Conservation (phyloP, 2,329 filamentous ascomycete species). For the Diaporthe sp. region DNA sequence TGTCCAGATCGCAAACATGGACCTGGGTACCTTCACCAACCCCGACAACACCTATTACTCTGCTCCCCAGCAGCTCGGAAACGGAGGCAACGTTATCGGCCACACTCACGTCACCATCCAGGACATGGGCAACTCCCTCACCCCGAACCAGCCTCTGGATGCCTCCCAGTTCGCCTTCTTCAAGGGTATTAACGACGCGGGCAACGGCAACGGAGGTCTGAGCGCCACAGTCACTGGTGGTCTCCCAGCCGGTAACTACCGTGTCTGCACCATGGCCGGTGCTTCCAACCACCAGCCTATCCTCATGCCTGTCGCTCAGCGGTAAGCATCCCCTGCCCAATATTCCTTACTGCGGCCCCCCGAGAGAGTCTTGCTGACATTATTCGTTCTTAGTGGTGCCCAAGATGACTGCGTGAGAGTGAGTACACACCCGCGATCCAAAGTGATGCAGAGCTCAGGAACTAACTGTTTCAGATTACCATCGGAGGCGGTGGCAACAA, state of each 20-base stretch:
- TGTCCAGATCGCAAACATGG: slow-evolving; percentile 67
- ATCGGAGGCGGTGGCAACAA: slow-evolving; percentile 40
- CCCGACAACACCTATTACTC: slow-evolving; percentile 72
- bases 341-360: not conserved
- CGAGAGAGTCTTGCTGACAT: not conserved
- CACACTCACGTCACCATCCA: slow-evolving; percentile 74
- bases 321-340: slow-evolving; percentile 1
- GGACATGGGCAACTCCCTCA: slow-evolving; percentile 64
- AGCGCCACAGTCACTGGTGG: slow-evolving; percentile 68
- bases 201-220: slow-evolving; percentile 68
- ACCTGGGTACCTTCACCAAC: slow-evolving; percentile 73
- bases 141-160: slow-evolving; percentile 66
- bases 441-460: not conserved
- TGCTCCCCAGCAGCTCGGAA: slow-evolving; percentile 68
- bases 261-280: slow-evolving; percentile 74
- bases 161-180: slow-evolving; percentile 72
- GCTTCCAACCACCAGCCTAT: slow-evolving; percentile 78
- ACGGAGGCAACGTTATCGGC: slow-evolving; percentile 65
- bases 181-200: slow-evolving; percentile 76
- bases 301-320: slow-evolving; percentile 76
- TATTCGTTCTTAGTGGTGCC: slow-evolving; percentile 59
- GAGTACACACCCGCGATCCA: not conserved
- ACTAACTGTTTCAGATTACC: slow-evolving; percentile 36
- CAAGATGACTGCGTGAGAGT: slow-evolving; percentile 77
- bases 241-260: slow-evolving; percentile 74